Evolutionary conservation across 169 alveolate genomes (phyloP).

Genomic region (Cyclospora cayetanensis): DNA sequence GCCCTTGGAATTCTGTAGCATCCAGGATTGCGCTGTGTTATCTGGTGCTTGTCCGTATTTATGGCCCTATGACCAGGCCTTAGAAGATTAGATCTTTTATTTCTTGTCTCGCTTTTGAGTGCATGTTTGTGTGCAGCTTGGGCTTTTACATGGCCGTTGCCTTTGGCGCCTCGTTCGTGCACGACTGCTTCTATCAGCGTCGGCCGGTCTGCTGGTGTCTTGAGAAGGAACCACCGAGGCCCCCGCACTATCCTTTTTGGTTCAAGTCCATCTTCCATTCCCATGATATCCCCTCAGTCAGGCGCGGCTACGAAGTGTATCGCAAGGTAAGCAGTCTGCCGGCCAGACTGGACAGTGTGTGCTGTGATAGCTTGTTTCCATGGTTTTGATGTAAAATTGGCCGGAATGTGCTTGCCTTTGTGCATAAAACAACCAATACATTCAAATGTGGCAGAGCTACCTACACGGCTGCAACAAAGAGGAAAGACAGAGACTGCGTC

Average conservation of each 20-base stretch:
- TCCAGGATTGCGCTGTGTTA: background rate
- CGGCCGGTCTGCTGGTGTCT: conserved; percentile 91
- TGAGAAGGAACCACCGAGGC: conserved; percentile 86
- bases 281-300: conserved; percentile 88
- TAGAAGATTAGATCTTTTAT: conserved; percentile 5
- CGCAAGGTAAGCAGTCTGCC: conserved; percentile 77
- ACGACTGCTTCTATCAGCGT: conserved; percentile 82
- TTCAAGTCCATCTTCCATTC: conserved; percentile 87
- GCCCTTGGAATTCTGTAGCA: no score
- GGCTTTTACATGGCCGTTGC: conserved; percentile 83
- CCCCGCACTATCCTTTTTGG: conserved; percentile 91
- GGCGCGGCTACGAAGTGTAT: conserved; percentile 89
- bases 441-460: no score
- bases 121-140: conserved; percentile 74
- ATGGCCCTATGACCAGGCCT: background rate
- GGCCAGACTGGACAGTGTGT: background rate
- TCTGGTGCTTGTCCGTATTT: background rate
- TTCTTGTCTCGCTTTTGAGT: background rate
- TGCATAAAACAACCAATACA: no score
- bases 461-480: no score
- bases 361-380: background rate
- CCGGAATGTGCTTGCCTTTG: no score
- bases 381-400: no score
- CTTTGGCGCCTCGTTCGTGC: conserved; percentile 85
- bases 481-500: no score